Percentiles rank a stretch among this genome's conserved stretches.
These are phyloP conservation scores for Penicillium pulvis DNA, from an alignment of 495 filamentous ascomycete genomes.

Conservation along the genomic window DNA sequence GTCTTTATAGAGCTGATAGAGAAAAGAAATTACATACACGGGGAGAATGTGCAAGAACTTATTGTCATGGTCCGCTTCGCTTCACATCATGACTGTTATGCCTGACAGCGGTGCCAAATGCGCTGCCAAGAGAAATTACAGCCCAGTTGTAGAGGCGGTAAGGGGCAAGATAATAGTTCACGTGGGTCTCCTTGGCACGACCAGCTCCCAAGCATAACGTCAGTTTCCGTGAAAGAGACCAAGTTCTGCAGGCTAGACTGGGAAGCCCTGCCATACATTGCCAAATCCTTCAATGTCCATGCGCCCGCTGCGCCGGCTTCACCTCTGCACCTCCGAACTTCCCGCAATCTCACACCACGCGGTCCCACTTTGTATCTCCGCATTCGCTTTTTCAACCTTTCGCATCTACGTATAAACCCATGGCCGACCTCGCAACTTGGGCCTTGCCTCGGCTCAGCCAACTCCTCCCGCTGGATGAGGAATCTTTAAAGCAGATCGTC, in stretches of 20 bases:
- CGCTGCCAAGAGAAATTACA: background rate
- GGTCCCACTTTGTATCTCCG: background rate
- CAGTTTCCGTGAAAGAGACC: background rate
- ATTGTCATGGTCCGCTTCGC: too few species aligned
- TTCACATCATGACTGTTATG: too few species aligned
- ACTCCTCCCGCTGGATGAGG: conserved; percentile 80
- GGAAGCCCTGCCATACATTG: background rate
- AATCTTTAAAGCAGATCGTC: conserved; percentile 77
- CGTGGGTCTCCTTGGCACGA: background rate
- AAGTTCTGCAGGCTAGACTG: background rate
- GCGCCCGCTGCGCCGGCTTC: background rate
- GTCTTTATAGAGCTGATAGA: background rate
- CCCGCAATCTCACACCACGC: background rate
- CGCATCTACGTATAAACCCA: conserved; percentile 6
- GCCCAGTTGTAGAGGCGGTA: background rate
- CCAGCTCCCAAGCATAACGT: background rate
- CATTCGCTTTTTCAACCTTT: background rate
- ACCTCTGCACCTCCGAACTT: background rate
- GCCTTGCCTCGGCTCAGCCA: conserved; percentile 71
- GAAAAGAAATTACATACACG: background rate
- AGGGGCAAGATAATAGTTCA: background rate
- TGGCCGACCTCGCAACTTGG: conserved; percentile 45
- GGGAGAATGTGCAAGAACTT: background rate
- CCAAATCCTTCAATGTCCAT: background rate
- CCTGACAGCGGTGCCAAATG: too few species aligned